These are phyloP conservation scores for Phanerochaete carnosa DNA, from an alignment of 768 basidiomycete species.

Conservation along the genomic window DNA sequence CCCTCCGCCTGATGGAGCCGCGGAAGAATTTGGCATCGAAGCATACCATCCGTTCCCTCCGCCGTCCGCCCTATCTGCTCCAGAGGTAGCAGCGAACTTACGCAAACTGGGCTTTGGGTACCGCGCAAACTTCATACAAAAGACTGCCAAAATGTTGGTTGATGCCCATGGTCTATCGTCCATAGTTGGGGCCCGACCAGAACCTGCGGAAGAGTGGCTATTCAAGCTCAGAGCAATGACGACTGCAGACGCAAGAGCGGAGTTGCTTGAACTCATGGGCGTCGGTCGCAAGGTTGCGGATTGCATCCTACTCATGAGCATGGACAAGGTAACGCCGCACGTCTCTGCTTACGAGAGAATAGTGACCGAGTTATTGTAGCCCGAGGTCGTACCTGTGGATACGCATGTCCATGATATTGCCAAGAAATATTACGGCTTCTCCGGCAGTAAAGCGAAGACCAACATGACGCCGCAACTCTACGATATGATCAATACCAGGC, in stretches of 20 bases:
- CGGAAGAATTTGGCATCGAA: conserved; percentile 16
- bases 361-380: conserved; percentile 38
- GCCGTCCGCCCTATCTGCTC: conserved; percentile 60
- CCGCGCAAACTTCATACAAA: conserved; percentile 85
- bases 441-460: conserved; percentile 45
- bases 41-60: conserved; percentile 83
- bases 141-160: conserved; percentile 76
- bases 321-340: conserved; percentile 68
- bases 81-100: conserved; percentile 57
- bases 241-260: conserved; percentile 63
- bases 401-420: conserved; percentile 94
- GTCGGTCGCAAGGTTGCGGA: conserved; percentile 98
- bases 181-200: conserved; percentile 18
- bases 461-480: conserved; percentile 78
- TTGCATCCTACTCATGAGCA: conserved; percentile 88
- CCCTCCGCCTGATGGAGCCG: conserved; percentile 19
- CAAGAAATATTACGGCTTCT: conserved; percentile 69
- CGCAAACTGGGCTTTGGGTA: conserved; percentile 93
- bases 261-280: conserved; percentile 79
- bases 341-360: conserved; percentile 2
- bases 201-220: conserved; percentile 63
- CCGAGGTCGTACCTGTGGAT: conserved; percentile 89
- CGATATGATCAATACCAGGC: conserved; percentile 59
- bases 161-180: conserved; percentile 40
- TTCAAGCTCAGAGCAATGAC: conserved; percentile 42